Conservation (phyloP, 768 basidiomycete genomes). For the Trametes maxima region DNA sequence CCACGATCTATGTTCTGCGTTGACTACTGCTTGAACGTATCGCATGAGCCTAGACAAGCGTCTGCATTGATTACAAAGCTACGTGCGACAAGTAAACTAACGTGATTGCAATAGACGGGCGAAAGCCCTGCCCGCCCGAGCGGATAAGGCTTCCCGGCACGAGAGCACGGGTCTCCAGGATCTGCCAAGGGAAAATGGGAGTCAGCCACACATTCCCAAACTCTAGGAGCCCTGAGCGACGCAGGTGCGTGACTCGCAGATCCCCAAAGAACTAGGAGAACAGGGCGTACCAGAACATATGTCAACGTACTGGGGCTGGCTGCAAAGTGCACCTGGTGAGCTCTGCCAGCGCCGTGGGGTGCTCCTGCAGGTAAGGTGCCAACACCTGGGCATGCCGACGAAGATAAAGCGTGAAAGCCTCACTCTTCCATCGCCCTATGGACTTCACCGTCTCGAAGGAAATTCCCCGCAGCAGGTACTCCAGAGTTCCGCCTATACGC, state of each 20-base stretch:
- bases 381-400: constrained; percentile 33
- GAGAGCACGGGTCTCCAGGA: no score
- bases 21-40: neutral
- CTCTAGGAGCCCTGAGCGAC: constrained; percentile 4
- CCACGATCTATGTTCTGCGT: neutral
- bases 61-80: neutral
- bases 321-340: neutral
- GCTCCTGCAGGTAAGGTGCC: constrained; percentile 34
- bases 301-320: neutral
- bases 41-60: neutral
- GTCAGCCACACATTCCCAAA: no score
- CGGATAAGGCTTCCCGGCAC: neutral
- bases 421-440: constrained; percentile 40
- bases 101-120: neutral
- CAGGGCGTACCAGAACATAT: neutral
- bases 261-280: neutral
- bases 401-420: constrained; percentile 36
- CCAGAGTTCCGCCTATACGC: constrained; percentile 36
- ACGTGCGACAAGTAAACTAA: neutral
- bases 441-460: constrained; percentile 42
- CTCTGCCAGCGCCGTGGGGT: neutral
- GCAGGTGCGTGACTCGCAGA: neutral
- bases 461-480: constrained; percentile 40
- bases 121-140: neutral
- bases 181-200: no score